Evolutionary conservation across 768 basidiomycete species (phyloP), one percentile per base, ranked within the genome.

Genomic region (Lactarius quietus): DNA sequence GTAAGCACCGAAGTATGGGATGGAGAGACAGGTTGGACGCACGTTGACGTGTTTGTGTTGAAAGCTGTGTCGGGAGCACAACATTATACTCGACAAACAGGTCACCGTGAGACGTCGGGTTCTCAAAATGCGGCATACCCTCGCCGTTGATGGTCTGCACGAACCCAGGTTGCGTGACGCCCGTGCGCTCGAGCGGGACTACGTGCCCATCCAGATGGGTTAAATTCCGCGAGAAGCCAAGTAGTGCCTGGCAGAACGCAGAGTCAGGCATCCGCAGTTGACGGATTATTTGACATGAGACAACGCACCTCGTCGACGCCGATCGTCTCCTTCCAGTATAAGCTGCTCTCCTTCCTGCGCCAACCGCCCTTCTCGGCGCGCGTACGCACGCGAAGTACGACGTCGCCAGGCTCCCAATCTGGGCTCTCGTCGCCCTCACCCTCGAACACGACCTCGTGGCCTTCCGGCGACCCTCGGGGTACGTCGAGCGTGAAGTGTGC

Each of bases 341-440:
- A 76, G 71, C 91, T 90, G 59, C 82, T 85, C 73, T 98, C 96
- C 74, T 98, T 97, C 72, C 97, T 82, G 68, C 86, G 81, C 86
- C 90, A 98, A 3, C 88, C 86, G 56, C 93, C 94, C 69, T 84
- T 84, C 65, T 87, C 83, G 70, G 87, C 86, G 76, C 83, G 83
- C 72, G 89, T 95, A 69, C 89, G 80, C 18, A 98, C 87, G 58
- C 94, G 81, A 55, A 98, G 80, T 41, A 98, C 81, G 57, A 99
- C 85, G 76, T 99, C 95, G 9, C 97, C 97, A 7, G 97, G 80
- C 72, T 96, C 95, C 91, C 91, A 97, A 70, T 98, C 97, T 3
- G 93, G 93, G 62, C 82, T 90, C 78, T 99, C 95, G 74, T 98
- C 97, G 54, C 92, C 91, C 74, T 98, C 95, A n/a, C 93, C 94